phyloP scores from a whole-genome alignment of 2,329 filamentous ascomycete species.

The Phoma sp. region DNA sequence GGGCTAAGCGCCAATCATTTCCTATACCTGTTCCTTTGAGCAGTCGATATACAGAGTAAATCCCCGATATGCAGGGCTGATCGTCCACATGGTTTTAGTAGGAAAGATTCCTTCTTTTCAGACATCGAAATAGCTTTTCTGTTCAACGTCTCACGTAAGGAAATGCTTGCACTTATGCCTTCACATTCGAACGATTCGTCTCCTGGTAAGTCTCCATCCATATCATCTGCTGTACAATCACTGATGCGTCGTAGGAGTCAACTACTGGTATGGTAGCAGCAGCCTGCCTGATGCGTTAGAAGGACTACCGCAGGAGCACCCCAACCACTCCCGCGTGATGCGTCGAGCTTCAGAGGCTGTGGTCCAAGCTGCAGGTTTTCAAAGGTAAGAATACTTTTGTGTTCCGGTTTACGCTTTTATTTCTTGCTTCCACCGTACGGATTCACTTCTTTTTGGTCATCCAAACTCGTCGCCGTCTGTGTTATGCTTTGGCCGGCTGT shows the following conservation, averaged over 20 bases:
- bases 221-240: background rate
- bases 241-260: slow-evolving; percentile 33
- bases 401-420: background rate
- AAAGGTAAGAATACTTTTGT: slow-evolving; percentile 32
- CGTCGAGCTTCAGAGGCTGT: slow-evolving; percentile 44
- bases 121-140: slow-evolving; percentile 29
- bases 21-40: slow-evolving; percentile 30
- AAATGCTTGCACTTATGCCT: slow-evolving; percentile 48
- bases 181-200: slow-evolving; percentile 42
- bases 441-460: background rate
- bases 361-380: slow-evolving; percentile 34
- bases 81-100: slow-evolving; percentile 31
- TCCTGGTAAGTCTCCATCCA: slow-evolving; percentile 33
- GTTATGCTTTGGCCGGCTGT: background rate
- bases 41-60: slow-evolving; percentile 39
- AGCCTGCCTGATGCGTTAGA: slow-evolving; percentile 39
- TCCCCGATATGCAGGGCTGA: slow-evolving; percentile 40
- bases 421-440: background rate
- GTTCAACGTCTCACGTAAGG: slow-evolving; percentile 28
- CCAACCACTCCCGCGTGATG: slow-evolving; percentile 34
- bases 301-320: slow-evolving; percentile 29
- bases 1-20: slow-evolving; percentile 35
- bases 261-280: slow-evolving; percentile 43
- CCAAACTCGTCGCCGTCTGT: background rate
- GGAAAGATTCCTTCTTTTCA: slow-evolving; percentile 29